phyloP scores from a whole-genome alignment of 345 rosid genomes.

The Clarkia xantiana region DNA sequence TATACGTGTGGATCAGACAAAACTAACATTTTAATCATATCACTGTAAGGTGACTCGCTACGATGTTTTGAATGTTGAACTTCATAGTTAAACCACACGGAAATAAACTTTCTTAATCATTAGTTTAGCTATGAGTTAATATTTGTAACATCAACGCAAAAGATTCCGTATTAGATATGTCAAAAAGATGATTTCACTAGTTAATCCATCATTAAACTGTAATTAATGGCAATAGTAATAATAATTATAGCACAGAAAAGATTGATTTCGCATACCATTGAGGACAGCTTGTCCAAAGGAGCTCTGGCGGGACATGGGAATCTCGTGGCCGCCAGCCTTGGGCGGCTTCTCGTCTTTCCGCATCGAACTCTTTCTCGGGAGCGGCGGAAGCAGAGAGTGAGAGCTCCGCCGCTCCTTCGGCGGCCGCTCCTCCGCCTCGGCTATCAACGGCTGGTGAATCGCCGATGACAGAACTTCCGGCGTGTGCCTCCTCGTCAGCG shows the following conservation, averaged over 20 bases:
- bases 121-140: too few species aligned
- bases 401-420: conserved; percentile 19
- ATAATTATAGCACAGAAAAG: neutral
- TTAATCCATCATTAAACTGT: neutral
- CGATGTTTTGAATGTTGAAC: too few species aligned
- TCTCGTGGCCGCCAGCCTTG: conserved; percentile 33
- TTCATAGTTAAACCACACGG: too few species aligned
- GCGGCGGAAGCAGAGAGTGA: conserved; percentile 12
- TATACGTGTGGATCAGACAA: too few species aligned
- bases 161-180: too few species aligned
- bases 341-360: conserved; percentile 19
- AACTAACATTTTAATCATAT: too few species aligned
- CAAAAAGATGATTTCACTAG: neutral
- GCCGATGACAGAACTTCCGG: conserved; percentile 35
- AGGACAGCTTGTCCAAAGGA: conserved; percentile 66
- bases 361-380: conserved; percentile 23
- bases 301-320: conserved; percentile 42
- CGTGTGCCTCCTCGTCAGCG: conserved; percentile 48
- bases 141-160: too few species aligned
- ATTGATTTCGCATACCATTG: conserved; percentile 41
- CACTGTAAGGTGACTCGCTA: too few species aligned
- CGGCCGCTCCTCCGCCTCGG: conserved; percentile 23
- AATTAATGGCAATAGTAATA: neutral
- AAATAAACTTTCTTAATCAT: too few species aligned
- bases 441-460: conserved; percentile 35